Conservation (phyloP, 2,329 filamentous ascomycete species). For the Alternaria burnsii region DNA sequence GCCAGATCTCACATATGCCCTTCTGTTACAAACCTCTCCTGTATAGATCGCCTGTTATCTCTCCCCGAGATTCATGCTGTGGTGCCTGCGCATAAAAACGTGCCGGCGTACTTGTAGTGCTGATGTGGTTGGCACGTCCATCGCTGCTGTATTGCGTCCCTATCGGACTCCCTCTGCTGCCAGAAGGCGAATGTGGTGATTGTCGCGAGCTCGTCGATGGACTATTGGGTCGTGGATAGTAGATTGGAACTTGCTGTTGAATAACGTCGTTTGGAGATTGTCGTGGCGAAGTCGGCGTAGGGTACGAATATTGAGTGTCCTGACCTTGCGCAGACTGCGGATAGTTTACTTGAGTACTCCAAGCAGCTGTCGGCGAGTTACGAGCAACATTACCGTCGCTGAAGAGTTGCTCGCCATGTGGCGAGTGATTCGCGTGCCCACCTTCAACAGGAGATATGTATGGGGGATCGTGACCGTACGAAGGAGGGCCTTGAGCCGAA, state of each 20-base stretch:
- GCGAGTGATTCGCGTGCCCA: conserved; percentile 13
- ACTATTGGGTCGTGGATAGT: conserved; percentile 40
- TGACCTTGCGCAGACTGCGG: conserved; percentile 24
- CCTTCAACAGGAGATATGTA: conserved; percentile 27
- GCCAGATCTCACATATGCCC: conserved; percentile 7
- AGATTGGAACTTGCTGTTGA: conserved; percentile 34
- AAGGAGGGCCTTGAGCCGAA: conserved; percentile 30
- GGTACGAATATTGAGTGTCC: conserved; percentile 37
- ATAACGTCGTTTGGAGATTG: conserved; percentile 17
- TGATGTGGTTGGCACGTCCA: conserved; percentile 16
- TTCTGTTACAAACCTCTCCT: conserved; percentile 18
- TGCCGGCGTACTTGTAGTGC: conserved; percentile 42
- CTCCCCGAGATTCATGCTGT: conserved; percentile 6
- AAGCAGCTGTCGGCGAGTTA: conserved; percentile 28
- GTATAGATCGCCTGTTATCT: conserved; percentile 7
- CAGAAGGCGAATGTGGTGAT: conserved; percentile 23
- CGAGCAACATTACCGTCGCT: conserved; percentile 17
- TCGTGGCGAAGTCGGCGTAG: conserved; percentile 30
- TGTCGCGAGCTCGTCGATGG: conserved; percentile 22
- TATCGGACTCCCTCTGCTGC: conserved; percentile 26
- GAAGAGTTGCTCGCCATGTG: conserved; percentile 24
- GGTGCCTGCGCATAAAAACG: conserved; percentile 47
- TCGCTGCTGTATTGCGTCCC: conserved; percentile 30
- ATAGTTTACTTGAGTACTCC: conserved; percentile 33
- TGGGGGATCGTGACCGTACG: conserved; percentile 14